Percentiles rank a stretch among this genome's conserved stretches.
These are phyloP conservation scores for Aspergillus thermomutatus DNA, from an alignment of 2,329 filamentous ascomycete species.

Conservation along the genomic window DNA sequence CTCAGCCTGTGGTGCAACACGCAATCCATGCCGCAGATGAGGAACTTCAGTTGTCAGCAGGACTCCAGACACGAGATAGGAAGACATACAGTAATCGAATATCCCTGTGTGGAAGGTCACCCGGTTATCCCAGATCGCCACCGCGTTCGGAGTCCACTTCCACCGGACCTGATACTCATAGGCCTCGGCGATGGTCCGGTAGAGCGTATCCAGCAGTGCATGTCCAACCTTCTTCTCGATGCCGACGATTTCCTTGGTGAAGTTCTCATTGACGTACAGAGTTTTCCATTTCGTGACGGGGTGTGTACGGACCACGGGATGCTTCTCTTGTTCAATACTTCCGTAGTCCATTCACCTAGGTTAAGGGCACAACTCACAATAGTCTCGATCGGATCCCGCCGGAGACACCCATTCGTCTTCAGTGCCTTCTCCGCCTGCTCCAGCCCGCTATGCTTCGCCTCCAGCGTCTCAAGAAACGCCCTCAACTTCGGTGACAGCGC, in stretches of 20 bases:
- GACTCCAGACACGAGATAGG: background rate
- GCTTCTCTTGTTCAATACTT: constrained; percentile 7
- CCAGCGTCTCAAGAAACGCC: constrained; percentile 27
- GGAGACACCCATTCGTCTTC: constrained; percentile 18
- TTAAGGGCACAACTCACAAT: no score
- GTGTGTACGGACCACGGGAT: constrained; percentile 33
- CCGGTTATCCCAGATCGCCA: constrained; percentile 7
- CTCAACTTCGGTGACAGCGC: background rate
- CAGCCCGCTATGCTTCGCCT: constrained; percentile 26
- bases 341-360: no score
- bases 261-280: constrained; percentile 33
- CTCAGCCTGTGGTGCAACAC: constrained; percentile 5
- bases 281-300: constrained; percentile 32
- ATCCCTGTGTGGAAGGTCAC: background rate
- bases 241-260: constrained; percentile 20
- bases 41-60: background rate
- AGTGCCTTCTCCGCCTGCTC: constrained; percentile 21
- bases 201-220: constrained; percentile 3
- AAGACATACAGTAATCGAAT: constrained; percentile 5
- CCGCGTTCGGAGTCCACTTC: constrained; percentile 8
- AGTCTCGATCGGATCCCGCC: constrained; percentile 29
- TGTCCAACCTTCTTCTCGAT: constrained; percentile 8
- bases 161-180: constrained; percentile 9
- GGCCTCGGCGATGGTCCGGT: background rate
- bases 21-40: constrained; percentile 4